Base-by-base conservation (phyloP, 345 rosid genomes). In the Odontarrhena argentea region DNA sequence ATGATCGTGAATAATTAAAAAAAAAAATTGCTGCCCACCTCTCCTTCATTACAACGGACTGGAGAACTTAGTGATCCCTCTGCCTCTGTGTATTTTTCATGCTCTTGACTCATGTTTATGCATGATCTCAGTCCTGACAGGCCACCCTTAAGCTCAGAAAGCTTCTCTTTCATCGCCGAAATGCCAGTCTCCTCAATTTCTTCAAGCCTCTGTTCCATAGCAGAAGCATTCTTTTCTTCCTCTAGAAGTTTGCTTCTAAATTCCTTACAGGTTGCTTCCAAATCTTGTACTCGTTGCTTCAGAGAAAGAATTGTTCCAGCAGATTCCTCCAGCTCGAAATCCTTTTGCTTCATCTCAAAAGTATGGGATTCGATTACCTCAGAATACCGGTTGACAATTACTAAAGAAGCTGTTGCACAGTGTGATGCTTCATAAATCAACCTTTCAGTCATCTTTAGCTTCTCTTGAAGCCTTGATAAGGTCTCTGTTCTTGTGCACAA, bases 331-430 rank as follows among this genome's bases (percentile, higher is more conserved):
- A 87, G 81, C 64, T 74, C 81, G 47, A 38, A 10, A 58, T 81
- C 85, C 76, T 84, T 89, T 52, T 67, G 59, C 72, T 72, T 84
- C 75, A 89, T 55, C 54, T 74, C 78, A 77, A 67, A 63, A 40
- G 64, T 80, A 55, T 79, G 77, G 25, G 67, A 55, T 50, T 58
- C 51, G 57, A 76, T 80, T 41, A 76, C 56, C 78, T 86, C 90
- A 26, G 96, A 85, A 56, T 84, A 75, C 73, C 90, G 81, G 74
- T 79, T 86, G 60, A 90, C 87, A 64, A 88, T 47, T 42, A 90
- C 78, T 77, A 88, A 83, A 69, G 95, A 96, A 65, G 74, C 89
- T 49, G 96, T 87, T 65, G 99, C 96, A 55, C 81, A 83, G 61
- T 55, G 55, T 56, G 97, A 82, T 76, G 85, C 75, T 58, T 76